Base-by-base conservation (phyloP, 2,329 filamentous ascomycete species). In the Calonectria pseudoreteaudii region DNA sequence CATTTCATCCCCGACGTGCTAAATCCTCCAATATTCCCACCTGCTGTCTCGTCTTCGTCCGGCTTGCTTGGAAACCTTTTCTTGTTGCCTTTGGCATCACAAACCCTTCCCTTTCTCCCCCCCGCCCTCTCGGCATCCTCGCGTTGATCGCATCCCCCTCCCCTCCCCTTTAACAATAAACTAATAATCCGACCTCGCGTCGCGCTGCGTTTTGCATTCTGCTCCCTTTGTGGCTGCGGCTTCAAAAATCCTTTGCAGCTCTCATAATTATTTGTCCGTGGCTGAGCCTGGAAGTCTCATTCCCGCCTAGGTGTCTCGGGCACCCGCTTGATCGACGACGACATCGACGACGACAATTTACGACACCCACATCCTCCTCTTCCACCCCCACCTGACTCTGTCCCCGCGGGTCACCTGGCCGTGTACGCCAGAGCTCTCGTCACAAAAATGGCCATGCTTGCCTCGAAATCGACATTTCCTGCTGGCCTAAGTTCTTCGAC, bases 401-500 rank as follows among this genome's bases (percentile, higher is more conserved):
- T 52, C 41, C 44, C 65, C n/a, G 38, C 50, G 58, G 70, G 36
- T 66, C 47, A 28, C 47, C 64, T 23, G 69, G 72, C 62, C 52
- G 44, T 67, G 52, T 62, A 72, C 71, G 34, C 68, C 70, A 66
- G 65, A 49, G 50, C 53, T 52, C 62, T 34, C 31, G 58, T 66
- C 72, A 73, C 71, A 73, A 16, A 41, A 41, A 95, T 95, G 94
- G 92, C 94, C 81, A 94, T 95, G 91, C 87, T 96, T 81, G 94
- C 94, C 77, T 92, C 94, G 74, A 95, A 95, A 84, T 88, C 93
- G 79, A 89, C 93, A 53, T 95, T 93, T 82, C 89, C 93, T 78
- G 83, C 88, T n/a, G 86, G 83, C 76, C 84, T 90, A 34, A 84
- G 85, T 62, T 86, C 89, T 70, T 83, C 88, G 64, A 84, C 86